Percentiles rank a stretch among this genome's conserved stretches.
phyloP scores from a whole-genome alignment of 1,284 basidiomycete species.

The Malassezia japonica region DNA sequence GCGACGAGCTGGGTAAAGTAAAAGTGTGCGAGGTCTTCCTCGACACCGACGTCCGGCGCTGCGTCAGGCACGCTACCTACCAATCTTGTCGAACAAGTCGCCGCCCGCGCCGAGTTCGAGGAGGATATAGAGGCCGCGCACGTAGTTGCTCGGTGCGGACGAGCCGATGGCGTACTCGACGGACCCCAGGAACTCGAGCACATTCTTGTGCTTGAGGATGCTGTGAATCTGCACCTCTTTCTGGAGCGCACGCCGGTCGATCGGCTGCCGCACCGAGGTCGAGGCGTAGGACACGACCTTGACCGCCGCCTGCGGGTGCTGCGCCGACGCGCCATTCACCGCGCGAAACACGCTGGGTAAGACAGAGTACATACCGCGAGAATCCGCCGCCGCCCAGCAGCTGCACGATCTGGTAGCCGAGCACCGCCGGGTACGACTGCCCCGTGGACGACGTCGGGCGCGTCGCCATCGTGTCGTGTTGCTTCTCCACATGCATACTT shows the following conservation, averaged over 20 bases:
- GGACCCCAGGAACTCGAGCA: slow-evolving; percentile 74
- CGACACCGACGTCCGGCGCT: slow-evolving; percentile 71
- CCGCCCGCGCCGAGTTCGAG: slow-evolving; percentile 86
- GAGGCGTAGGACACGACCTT: slow-evolving; percentile 45
- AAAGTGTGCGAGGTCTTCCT: slow-evolving; percentile 76
- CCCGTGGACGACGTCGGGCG: slow-evolving; percentile 41
- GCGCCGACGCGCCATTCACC: slow-evolving; percentile 25
- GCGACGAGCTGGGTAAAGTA: slow-evolving; percentile 82
- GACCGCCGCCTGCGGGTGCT: slow-evolving; percentile 38
- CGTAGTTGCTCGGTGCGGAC: slow-evolving; percentile 31
- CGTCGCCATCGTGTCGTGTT: slow-evolving; percentile 1
- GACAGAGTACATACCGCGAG: slow-evolving; percentile 16
- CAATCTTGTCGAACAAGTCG: slow-evolving; percentile 95
- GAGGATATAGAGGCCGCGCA: slow-evolving; percentile 69
- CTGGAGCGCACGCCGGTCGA: slow-evolving; percentile 50
- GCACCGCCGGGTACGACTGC: slow-evolving; percentile 35
- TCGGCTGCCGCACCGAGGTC: slow-evolving; percentile 29
- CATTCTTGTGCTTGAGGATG: slow-evolving; percentile 67
- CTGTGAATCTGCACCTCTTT: slow-evolving; percentile 89
- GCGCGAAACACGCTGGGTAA: slow-evolving; percentile 41
- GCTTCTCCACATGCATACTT: background rate
- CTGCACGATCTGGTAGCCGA: slow-evolving; percentile 42
- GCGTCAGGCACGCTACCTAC: slow-evolving; percentile 52
- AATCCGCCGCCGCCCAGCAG: slow-evolving; percentile 46
- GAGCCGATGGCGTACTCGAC: slow-evolving; percentile 35